Evolutionary conservation across 257 asterid species (phyloP).

Genomic region (Penstemon davidsonii): DNA sequence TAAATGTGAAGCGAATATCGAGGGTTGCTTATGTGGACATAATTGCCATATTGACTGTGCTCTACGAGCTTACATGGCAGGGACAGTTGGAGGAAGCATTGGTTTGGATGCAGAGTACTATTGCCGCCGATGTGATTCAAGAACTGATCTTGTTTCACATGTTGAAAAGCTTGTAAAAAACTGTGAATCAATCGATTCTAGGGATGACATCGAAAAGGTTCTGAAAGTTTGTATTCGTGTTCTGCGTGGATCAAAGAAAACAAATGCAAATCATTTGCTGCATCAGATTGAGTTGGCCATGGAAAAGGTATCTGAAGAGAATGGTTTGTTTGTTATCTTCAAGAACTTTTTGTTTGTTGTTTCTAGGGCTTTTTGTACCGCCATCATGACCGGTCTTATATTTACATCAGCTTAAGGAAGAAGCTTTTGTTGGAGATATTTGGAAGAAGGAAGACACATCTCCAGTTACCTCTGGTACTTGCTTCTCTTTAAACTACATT

Average conservation of each 20-base stretch:
- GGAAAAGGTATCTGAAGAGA: slow-evolving; percentile 58
- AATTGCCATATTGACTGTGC: slow-evolving; percentile 76
- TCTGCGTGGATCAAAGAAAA: slow-evolving; percentile 54
- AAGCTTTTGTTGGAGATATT: too few relatives aligned
- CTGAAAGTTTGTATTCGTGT: slow-evolving; percentile 50
- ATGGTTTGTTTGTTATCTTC: slow-evolving; percentile 29
- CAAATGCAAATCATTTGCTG: slow-evolving; percentile 51
- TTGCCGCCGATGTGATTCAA: slow-evolving; percentile 89
- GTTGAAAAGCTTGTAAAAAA: slow-evolving; percentile 47
- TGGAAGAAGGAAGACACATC: too few relatives aligned
- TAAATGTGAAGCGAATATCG: slow-evolving; percentile 62
- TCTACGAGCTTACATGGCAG: slow-evolving; percentile 78
- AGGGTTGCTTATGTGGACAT: slow-evolving; percentile 66
- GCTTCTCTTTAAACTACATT: slow-evolving; percentile 55
- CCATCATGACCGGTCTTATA: background rate
- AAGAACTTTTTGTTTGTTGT: background rate
- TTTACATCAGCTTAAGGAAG: too few relatives aligned
- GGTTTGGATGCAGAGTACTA: slow-evolving; percentile 80
- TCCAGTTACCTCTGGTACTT: too few relatives aligned
- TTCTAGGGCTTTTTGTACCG: too few relatives aligned
- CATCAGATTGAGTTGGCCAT: slow-evolving; percentile 49
- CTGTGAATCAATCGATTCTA: slow-evolving; percentile 51
- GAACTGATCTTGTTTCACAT: slow-evolving; percentile 63
- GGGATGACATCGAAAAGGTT: slow-evolving; percentile 50
- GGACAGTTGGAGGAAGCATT: slow-evolving; percentile 79